Conservation (phyloP, 2,329 filamentous ascomycete genomes). For the Thelonectria olida region DNA sequence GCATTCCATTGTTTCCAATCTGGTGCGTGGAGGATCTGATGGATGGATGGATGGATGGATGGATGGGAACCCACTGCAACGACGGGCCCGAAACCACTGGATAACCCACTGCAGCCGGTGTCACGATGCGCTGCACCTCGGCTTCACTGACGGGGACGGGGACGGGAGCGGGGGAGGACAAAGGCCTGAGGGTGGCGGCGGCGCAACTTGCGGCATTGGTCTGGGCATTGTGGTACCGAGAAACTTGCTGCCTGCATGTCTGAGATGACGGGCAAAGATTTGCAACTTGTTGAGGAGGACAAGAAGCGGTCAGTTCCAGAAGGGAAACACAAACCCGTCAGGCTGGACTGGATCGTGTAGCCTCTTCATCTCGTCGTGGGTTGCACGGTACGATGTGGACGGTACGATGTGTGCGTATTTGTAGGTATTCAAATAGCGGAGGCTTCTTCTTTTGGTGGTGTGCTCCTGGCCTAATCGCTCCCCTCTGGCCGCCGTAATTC, state of each 20-base stretch:
- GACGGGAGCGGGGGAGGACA: constrained; percentile 10
- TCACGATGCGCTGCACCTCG: constrained; percentile 30
- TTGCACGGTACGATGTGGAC: constrained; percentile 1
- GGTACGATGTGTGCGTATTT: not conserved
- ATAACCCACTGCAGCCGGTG: constrained; percentile 31
- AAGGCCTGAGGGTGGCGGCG: constrained; percentile 1
- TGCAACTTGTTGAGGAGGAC: constrained; percentile 6
- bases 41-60: not conserved
- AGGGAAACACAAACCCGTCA: constrained; percentile 19
- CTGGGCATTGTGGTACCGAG: constrained; percentile 6
- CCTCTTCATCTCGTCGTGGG: not conserved
- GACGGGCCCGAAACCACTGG: constrained; percentile 23
- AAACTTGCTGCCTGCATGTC: constrained; percentile 27
- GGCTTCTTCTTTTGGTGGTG: not conserved
- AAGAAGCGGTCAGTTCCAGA: constrained; percentile 33
- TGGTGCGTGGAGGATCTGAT: too few relatives aligned
- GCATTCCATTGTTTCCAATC: too few relatives aligned
- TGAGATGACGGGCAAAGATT: constrained; percentile 22
- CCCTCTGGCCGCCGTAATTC: not conserved
- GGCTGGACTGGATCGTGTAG: not conserved
- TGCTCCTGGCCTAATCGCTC: too few relatives aligned
- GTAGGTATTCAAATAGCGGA: not conserved
- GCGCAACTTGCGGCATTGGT: constrained; percentile 1
- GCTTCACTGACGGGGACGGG: constrained; percentile 24
- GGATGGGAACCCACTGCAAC: constrained; percentile 8